Evolutionary conservation across 805 yeast species (phyloP).

Genomic region (Cyberlindnera mississippiensis): DNA sequence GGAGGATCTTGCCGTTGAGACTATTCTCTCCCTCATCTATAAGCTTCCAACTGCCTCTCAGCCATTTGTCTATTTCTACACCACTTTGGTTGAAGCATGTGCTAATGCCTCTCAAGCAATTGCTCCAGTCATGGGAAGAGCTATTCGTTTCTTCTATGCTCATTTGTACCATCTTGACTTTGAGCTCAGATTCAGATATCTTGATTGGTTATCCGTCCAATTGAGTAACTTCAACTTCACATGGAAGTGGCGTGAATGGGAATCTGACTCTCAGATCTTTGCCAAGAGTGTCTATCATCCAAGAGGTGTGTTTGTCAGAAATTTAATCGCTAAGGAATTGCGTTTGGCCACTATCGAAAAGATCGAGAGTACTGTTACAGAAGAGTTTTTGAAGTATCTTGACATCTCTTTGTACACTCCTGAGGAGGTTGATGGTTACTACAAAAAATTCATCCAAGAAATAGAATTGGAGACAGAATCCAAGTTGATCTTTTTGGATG

Average conservation of each 20-base stretch:
- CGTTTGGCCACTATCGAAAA: constrained; percentile 73
- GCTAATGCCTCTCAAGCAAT: constrained; percentile 74
- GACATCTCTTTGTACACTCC: constrained; percentile 37
- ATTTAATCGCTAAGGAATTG: constrained; percentile 78
- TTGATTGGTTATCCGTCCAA: constrained; percentile 92
- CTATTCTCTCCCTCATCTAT: constrained; percentile 72
- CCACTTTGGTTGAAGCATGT: constrained; percentile 84
- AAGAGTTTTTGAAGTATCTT: constrained; percentile 47
- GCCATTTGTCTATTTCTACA: constrained; percentile 73
- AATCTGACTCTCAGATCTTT: constrained; percentile 46
- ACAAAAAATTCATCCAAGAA: constrained; percentile 31
- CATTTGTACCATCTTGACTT: constrained; percentile 66
- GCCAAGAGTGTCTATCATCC: constrained; percentile 60
- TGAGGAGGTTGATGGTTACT: constrained; percentile 36
- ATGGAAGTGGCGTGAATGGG: constrained; percentile 99
- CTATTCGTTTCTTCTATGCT: constrained; percentile 75
- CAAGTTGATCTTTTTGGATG: constrained; percentile 36
- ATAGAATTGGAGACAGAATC: constrained; percentile 25
- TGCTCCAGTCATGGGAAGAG: constrained; percentile 94
- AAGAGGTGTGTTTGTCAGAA: constrained; percentile 64
- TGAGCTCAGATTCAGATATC: constrained; percentile 65
- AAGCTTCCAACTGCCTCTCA: constrained; percentile 65
- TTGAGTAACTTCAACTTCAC: constrained; percentile 90
- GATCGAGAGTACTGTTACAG: constrained; percentile 68
- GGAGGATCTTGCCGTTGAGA: constrained; percentile 86